These are phyloP conservation scores for Tilletia horrida DNA, from an alignment of 1,284 basidiomycete genomes.

Conservation along the genomic window DNA sequence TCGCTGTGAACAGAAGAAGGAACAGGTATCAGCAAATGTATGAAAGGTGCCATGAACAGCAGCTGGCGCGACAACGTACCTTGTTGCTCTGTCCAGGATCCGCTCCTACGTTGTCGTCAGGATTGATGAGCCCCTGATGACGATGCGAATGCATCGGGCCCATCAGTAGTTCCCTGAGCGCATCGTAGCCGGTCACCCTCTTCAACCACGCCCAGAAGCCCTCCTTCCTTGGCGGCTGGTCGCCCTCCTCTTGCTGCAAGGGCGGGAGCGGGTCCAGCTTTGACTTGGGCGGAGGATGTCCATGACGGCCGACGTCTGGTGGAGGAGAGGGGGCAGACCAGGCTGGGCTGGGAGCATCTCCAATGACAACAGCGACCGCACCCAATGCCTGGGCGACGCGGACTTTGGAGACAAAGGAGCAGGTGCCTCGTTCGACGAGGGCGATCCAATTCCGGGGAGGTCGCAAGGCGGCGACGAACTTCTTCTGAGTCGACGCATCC, in stretches of 20 bases:
- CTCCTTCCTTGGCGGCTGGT: background rate
- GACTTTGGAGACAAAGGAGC: constrained; percentile 50
- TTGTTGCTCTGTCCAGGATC: constrained; percentile 37
- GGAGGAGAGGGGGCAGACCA: constrained; percentile 7
- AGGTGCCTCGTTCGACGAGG: constrained; percentile 47
- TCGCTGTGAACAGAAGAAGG: constrained; percentile 20
- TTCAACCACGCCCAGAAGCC: constrained; percentile 1
- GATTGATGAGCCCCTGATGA: constrained; percentile 25
- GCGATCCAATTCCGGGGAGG: constrained; percentile 52
- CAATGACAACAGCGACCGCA: constrained; percentile 51
- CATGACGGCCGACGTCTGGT: background rate
- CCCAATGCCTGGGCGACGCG: constrained; percentile 49
- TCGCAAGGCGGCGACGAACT: background rate
- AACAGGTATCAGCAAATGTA: background rate
- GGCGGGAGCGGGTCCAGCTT: background rate
- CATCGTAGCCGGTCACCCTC: constrained; percentile 7
- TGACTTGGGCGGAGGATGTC: too few relatives aligned
- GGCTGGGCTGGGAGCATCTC: constrained; percentile 32
- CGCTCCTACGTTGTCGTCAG: constrained; percentile 31
- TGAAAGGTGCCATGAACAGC: background rate
- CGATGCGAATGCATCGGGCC: background rate
- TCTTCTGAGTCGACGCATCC: background rate
- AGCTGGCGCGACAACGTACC: background rate
- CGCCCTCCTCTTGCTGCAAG: background rate
- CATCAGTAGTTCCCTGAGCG: constrained; percentile 12